These are phyloP conservation scores for Wallacemonas collosoma DNA, from an alignment of 208 protist species.

Conservation along the genomic window DNA sequence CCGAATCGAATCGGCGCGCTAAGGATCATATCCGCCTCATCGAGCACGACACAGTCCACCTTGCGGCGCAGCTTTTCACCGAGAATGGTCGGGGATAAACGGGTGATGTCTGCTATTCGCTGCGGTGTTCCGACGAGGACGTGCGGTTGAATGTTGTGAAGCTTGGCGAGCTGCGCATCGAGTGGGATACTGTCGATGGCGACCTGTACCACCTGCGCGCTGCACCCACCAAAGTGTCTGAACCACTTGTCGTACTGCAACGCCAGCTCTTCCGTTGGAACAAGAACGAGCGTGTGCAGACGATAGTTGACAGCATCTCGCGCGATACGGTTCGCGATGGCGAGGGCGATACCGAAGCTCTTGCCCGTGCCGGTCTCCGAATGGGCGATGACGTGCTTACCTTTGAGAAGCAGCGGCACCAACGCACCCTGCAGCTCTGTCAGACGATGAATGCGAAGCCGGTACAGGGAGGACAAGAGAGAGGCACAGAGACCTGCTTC, in stretches of 20 bases:
- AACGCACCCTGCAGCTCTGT: slow-evolving; percentile 88
- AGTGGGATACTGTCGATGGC: slow-evolving; percentile 78
- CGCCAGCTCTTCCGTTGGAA: slow-evolving; percentile 84
- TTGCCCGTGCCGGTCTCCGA: slow-evolving; percentile 89
- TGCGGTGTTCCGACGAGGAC: slow-evolving; percentile 88
- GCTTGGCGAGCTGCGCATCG: slow-evolving; percentile 71
- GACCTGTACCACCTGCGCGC: slow-evolving; percentile 75
- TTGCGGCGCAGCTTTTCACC: slow-evolving; percentile 87
- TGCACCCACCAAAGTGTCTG: slow-evolving; percentile 79
- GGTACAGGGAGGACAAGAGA: slow-evolving; percentile 66
- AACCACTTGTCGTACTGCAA: slow-evolving; percentile 93
- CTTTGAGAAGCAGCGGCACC: slow-evolving; percentile 84
- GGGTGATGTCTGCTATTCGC: slow-evolving; percentile 73
- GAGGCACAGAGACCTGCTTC: slow-evolving; percentile 73
- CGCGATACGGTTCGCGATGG: slow-evolving; percentile 83
- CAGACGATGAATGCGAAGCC: slow-evolving; percentile 69
- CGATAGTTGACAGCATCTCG: slow-evolving; percentile 85
- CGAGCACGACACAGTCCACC: slow-evolving; percentile 90
- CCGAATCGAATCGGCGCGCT: slow-evolving; percentile 25
- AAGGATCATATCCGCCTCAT: slow-evolving; percentile 86
- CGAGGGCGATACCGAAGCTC: slow-evolving; percentile 89
- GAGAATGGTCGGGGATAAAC: slow-evolving; percentile 64
- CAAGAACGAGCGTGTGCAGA: slow-evolving; percentile 87
- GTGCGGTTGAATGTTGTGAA: slow-evolving; percentile 91
- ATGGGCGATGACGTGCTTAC: slow-evolving; percentile 90